Evolutionary conservation across 1,139 yeast species (phyloP).

Genomic region (Nadsonia starkeyi-henricii): DNA sequence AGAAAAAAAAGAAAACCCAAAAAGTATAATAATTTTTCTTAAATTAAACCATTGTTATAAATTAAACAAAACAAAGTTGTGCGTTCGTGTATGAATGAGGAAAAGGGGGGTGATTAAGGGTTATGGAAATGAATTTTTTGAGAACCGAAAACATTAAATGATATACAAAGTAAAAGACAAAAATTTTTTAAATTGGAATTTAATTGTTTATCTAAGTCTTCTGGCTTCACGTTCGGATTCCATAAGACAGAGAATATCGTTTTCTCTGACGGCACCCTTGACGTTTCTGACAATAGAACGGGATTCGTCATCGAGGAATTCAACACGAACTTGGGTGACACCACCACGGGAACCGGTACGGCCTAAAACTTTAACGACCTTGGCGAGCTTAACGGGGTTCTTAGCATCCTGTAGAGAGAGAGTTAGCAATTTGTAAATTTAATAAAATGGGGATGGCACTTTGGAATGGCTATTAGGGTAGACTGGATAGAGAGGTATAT

Average conservation of each 20-base stretch:
- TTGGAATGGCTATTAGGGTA: too few relatives aligned
- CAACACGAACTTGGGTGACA: conserved; percentile 99
- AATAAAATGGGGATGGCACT: too few relatives aligned
- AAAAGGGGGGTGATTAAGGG: too few relatives aligned
- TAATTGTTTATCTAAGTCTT: conserved; percentile 27
- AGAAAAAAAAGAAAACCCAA: too few relatives aligned
- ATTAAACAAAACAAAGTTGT: too few relatives aligned
- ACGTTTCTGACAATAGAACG: conserved; percentile 99
- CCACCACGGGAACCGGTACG: conserved; percentile 99
- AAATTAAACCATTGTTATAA: too few relatives aligned
- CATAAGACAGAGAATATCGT: conserved; percentile 97
- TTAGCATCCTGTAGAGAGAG: conserved; percentile 26
- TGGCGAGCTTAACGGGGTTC: conserved; percentile 92
- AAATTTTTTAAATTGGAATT: background rate
- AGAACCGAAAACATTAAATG: background rate
- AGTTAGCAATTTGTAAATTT: background rate
- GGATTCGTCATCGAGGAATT: conserved; percentile 95
- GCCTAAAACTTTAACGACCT: conserved; percentile 98
- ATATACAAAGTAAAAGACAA: background rate
- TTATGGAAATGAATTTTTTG: too few relatives aligned
- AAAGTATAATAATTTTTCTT: too few relatives aligned
- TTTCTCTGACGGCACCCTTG: conserved; percentile 98
- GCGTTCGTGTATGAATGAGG: too few relatives aligned
- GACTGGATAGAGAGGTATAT: too few relatives aligned
- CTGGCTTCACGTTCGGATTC: conserved; percentile 99